Percentiles rank a stretch among this genome's conserved stretches.
Evolutionary conservation across 257 asterid species (phyloP).

Genomic region (Agastache rugosa): DNA sequence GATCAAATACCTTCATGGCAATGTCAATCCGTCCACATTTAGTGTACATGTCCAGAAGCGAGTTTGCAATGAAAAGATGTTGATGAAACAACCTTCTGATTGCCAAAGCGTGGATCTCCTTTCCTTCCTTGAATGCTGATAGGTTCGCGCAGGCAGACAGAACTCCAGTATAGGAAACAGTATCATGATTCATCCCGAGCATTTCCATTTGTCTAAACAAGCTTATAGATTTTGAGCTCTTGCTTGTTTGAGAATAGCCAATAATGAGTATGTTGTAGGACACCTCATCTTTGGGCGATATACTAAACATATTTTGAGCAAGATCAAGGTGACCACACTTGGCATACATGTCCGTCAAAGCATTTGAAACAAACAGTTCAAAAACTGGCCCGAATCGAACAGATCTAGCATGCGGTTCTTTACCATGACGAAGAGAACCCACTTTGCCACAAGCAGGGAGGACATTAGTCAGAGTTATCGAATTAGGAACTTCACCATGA

Average conservation of each 20-base stretch:
- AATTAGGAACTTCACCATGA: conserved; percentile 15
- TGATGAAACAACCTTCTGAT: neutral
- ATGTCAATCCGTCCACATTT: conserved; percentile 7
- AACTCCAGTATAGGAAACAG: conserved; percentile 6
- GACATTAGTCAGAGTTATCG: neutral
- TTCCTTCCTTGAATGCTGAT: neutral
- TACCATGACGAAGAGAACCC: conserved; percentile 5
- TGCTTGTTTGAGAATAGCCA: conserved; percentile 4
- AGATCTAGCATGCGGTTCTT: neutral
- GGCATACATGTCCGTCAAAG: conserved; percentile 4
- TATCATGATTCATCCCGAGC: neutral
- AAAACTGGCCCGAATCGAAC: neutral
- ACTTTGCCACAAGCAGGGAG: conserved; percentile 1
- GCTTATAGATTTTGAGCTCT: neutral
- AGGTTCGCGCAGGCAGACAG: conserved; percentile 3
- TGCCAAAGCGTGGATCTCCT: neutral
- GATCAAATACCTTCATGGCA: neutral
- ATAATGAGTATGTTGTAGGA: neutral
- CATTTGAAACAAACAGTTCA: conserved; percentile 9
- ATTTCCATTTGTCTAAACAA: conserved; percentile 6
- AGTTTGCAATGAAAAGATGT: conserved; percentile 4
- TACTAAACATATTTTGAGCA: neutral
- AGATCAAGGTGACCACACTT: neutral
- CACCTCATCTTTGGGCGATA: neutral
- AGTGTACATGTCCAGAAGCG: neutral